Evolutionary conservation across 805 yeast genomes (phyloP), one percentile per base, ranked within the genome.

Genomic region (Nakazawaea populi): DNA sequence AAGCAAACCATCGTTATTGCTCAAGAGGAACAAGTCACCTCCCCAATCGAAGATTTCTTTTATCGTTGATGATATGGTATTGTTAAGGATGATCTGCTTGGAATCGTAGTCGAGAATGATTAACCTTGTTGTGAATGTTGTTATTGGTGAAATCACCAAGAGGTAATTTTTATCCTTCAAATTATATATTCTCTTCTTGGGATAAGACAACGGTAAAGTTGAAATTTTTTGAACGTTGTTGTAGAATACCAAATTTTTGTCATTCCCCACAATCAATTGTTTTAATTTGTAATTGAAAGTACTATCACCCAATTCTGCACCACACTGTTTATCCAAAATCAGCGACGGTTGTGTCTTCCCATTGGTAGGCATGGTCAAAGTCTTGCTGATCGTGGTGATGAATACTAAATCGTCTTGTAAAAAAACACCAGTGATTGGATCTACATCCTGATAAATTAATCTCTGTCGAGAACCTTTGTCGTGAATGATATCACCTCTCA

Each of bases 381-480:
- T 75, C 56, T 77, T 83, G 12, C 85, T 79, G 0, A 94, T 82
- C 0, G 97, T 87, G 1, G 92, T 74, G 18, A 88, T 85, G 62
- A 79, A 90, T 12, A 90, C 67, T 34, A 78, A 67, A 1, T 77
- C 74, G 12, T 74, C 74, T 47, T 74, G 74, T 56, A 91, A 79
- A 31, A 78, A 76, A 1, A 92, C 67, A 0, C 88, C 85, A 0
- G 98, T 92, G 18, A 94, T 76, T 1, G 97, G 96, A 46, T 89
- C 94, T 2, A 74, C 69, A 47, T 83, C 79, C 52, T 85, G 88
- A 61, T 83, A 88, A 1, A 91, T 82, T 0, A 85, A 64, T 31
- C 97, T 72, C 60, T 92, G 98, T 56, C 94, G 79, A 8, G 96
- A 82, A 0, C 98, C 98, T 52, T 96, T 72, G 61, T 94, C 99